Evolutionary conservation across 2,329 filamentous ascomycete genomes (phyloP).

Genomic region (Hypomyces rosellus): DNA sequence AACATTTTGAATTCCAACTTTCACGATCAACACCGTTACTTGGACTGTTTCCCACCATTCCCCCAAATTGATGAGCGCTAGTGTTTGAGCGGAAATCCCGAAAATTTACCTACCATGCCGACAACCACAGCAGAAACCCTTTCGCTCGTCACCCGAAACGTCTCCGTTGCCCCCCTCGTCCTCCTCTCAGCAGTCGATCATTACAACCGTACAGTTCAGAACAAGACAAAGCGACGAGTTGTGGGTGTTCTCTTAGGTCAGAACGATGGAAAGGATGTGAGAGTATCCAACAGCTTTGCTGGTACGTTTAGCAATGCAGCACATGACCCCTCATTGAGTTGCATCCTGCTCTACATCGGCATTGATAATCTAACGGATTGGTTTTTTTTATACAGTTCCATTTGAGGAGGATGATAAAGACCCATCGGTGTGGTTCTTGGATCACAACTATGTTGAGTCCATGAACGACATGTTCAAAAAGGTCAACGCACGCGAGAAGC

Average conservation of each 20-base stretch:
- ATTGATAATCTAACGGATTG: not conserved
- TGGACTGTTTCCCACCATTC: not conserved
- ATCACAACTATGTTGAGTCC: constrained; percentile 98
- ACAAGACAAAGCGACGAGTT: constrained; percentile 78
- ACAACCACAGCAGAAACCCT: constrained; percentile 95
- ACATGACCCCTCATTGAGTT: not conserved
- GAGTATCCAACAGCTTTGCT: constrained; percentile 98
- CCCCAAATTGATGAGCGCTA: constrained; percentile 9
- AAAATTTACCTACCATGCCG: constrained; percentile 60
- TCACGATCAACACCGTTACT: not conserved
- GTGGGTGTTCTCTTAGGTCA: constrained; percentile 92
- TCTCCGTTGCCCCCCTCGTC: constrained; percentile 95
- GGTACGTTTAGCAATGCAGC: constrained; percentile 46
- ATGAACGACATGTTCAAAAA: constrained; percentile 99
- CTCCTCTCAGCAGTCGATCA: constrained; percentile 97
- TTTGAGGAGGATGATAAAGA: constrained; percentile 99
- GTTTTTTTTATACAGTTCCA: constrained; percentile 57
- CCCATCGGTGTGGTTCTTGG: constrained; percentile 96
- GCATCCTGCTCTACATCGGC: not conserved
- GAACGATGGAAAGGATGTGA: constrained; percentile 92
- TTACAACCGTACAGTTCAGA: constrained; percentile 86
- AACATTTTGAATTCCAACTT: not conserved
- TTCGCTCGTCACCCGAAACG: constrained; percentile 87
- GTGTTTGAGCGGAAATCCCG: not conserved
- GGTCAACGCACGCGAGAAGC: constrained; percentile 96